Evolutionary conservation across 2,329 filamentous ascomycete genomes (phyloP).

Genomic region (Exophiala spinifera): DNA sequence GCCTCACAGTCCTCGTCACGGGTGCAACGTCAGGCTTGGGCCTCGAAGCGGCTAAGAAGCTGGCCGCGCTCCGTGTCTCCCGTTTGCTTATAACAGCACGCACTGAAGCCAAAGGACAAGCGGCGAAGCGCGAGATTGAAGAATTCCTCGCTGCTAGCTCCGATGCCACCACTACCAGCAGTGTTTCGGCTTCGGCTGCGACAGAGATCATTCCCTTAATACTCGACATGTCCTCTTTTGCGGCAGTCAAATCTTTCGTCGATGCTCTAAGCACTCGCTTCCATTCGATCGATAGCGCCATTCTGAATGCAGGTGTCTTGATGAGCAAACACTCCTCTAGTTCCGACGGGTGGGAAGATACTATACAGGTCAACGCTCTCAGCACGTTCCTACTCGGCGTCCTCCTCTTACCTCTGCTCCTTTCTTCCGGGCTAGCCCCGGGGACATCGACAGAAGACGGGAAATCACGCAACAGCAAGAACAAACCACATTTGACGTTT

Average conservation of each 20-base stretch:
- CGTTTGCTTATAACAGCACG: constrained; percentile 49
- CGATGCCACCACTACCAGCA: constrained; percentile 29
- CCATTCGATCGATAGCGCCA: constrained; percentile 42
- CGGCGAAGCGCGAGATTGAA: constrained; percentile 41
- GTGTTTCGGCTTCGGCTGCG: background rate
- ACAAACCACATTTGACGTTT: constrained; percentile 42
- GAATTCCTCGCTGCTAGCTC: constrained; percentile 1
- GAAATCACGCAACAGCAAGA: background rate
- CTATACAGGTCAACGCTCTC: constrained; percentile 57
- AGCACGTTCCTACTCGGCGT: constrained; percentile 55
- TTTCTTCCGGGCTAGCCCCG: constrained; percentile 16
- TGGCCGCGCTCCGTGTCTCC: constrained; percentile 42
- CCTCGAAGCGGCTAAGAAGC: constrained; percentile 49
- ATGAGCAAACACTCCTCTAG: constrained; percentile 38
- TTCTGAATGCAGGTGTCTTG: constrained; percentile 48
- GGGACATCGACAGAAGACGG: background rate
- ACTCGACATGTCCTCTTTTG: constrained; percentile 48
- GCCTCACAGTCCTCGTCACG: constrained; percentile 49
- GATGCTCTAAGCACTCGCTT: constrained; percentile 33
- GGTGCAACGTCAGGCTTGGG: constrained; percentile 53
- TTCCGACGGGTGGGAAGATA: constrained; percentile 50
- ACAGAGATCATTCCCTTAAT: constrained; percentile 44
- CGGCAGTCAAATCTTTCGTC: constrained; percentile 45
- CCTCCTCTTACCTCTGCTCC: constrained; percentile 50
- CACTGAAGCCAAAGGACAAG: constrained; percentile 42